Evolutionary conservation across 1,284 basidiomycete species (phyloP).

Genomic region (Porodaedalea pini): DNA sequence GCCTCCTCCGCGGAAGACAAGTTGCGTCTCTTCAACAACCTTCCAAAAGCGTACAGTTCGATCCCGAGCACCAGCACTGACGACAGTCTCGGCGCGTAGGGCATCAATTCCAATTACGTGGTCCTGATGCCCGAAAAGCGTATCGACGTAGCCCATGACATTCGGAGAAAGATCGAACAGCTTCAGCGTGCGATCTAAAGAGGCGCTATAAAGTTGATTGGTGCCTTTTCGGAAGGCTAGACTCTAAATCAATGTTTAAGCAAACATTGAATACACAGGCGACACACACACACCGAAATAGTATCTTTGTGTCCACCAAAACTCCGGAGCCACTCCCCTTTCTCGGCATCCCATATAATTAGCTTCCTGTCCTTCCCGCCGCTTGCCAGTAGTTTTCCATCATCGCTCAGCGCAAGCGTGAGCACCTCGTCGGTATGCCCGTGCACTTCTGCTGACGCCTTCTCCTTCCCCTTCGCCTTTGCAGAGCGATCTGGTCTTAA

Average conservation of each 20-base stretch:
- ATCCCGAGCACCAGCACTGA: slow-evolving; percentile 88
- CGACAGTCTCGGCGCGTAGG: slow-evolving; percentile 78
- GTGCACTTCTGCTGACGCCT: slow-evolving; percentile 41
- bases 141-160: slow-evolving; percentile 91
- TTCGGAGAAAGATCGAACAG: slow-evolving; percentile 80
- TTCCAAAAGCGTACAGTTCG: slow-evolving; percentile 96
- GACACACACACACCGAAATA: slow-evolving; percentile 67
- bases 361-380: slow-evolving; percentile 82
- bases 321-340: slow-evolving; percentile 69
- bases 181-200: slow-evolving; percentile 90
- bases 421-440: slow-evolving; percentile 90
- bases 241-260: slow-evolving; percentile 39
- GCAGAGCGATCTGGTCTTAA: slow-evolving; percentile 33
- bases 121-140: slow-evolving; percentile 97
- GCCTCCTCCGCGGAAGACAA: slow-evolving; percentile 93
- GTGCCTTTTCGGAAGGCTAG: slow-evolving; percentile 83
- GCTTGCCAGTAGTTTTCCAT: slow-evolving; percentile 83
- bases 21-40: slow-evolving; percentile 91
- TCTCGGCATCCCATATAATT: slow-evolving; percentile 80
- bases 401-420: slow-evolving; percentile 78
- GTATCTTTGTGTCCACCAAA: slow-evolving; percentile 85
- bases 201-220: slow-evolving; percentile 82
- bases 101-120: slow-evolving; percentile 75
- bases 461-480: slow-evolving; percentile 60
- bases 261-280: neutral